These are phyloP conservation scores for Monascus ruber DNA, from an alignment of 2,329 filamentous ascomycete genomes.

Conservation along the genomic window DNA sequence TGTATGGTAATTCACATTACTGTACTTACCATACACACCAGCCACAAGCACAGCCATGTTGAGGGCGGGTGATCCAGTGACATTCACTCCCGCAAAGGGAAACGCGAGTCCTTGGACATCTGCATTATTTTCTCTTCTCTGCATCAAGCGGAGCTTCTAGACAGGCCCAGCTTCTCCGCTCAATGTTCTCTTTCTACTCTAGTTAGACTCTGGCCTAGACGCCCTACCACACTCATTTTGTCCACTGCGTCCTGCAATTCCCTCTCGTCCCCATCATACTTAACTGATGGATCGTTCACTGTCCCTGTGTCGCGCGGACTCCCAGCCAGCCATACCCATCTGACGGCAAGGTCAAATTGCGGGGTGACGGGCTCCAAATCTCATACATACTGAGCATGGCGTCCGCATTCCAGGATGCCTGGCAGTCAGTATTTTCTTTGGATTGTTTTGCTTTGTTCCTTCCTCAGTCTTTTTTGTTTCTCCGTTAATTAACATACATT, in stretches of 20 bases:
- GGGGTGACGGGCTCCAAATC: constrained; percentile 25
- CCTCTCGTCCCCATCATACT: constrained; percentile 1
- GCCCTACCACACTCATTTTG: no score
- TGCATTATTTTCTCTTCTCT: no score
- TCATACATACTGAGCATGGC: constrained; percentile 27
- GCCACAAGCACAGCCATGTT: no score
- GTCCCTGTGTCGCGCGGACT: constrained; percentile 35
- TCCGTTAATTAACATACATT: neutral
- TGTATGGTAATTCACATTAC: no score
- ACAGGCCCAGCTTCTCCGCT: no score
- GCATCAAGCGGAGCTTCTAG: no score
- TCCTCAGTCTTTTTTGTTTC: constrained; percentile 7
- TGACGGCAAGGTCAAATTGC: constrained; percentile 47
- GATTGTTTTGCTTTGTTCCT: constrained; percentile 2
- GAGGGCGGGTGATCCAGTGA: no score
- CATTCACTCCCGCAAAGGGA: no score
- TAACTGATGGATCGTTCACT: constrained; percentile 45
- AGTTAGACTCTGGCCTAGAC: no score
- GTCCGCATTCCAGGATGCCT: constrained; percentile 38
- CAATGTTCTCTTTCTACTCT: no score
- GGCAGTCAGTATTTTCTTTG: constrained; percentile 34
- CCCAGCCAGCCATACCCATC: constrained; percentile 45
- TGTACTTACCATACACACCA: no score
- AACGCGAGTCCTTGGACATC: no score
- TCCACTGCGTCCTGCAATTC: neutral